Percentiles rank a stretch among this genome's conserved stretches.
Evolutionary conservation across 2,329 filamentous ascomycete species (phyloP).

Genomic region (Venturia pyrina): DNA sequence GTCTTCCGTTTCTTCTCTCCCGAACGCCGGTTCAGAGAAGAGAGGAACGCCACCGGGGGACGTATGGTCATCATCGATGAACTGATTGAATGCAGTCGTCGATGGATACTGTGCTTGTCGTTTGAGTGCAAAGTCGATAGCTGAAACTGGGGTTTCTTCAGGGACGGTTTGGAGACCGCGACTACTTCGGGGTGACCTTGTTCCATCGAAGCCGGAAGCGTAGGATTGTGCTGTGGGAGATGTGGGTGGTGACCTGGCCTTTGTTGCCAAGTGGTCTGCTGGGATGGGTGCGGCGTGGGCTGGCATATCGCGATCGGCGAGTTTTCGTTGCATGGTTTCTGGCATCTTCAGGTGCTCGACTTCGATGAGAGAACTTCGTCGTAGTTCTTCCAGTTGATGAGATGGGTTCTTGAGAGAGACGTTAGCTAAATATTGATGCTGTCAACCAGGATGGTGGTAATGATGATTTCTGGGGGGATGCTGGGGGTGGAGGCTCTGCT

Average conservation of each 20-base stretch:
- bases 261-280: not conserved
- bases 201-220: not conserved
- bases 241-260: not conserved
- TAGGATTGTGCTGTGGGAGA: not conserved
- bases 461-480: not conserved
- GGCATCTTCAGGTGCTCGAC: constrained; percentile 25
- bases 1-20: constrained; percentile 14
- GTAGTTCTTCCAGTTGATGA: constrained; percentile 36
- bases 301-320: constrained; percentile 9
- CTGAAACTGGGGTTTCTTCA: constrained; percentile 1
- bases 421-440: constrained; percentile 3
- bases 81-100: not conserved
- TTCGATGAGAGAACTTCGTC: constrained; percentile 34
- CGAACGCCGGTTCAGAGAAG: constrained; percentile 21
- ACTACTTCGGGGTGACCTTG: not conserved
- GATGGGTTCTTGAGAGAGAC: constrained; percentile 31
- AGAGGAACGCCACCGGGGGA: constrained; percentile 15
- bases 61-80: constrained; percentile 8
- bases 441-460: constrained; percentile 2
- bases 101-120: constrained; percentile 4
- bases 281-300: constrained; percentile 4
- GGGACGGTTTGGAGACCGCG: constrained; percentile 2
- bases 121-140: not conserved
- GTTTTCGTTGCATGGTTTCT: not conserved
- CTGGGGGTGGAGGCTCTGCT: not conserved